Evolutionary conservation across 129 eudicot species (phyloP), one percentile per base, ranked within the genome.

Genomic region (Escallonia rubra): DNA sequence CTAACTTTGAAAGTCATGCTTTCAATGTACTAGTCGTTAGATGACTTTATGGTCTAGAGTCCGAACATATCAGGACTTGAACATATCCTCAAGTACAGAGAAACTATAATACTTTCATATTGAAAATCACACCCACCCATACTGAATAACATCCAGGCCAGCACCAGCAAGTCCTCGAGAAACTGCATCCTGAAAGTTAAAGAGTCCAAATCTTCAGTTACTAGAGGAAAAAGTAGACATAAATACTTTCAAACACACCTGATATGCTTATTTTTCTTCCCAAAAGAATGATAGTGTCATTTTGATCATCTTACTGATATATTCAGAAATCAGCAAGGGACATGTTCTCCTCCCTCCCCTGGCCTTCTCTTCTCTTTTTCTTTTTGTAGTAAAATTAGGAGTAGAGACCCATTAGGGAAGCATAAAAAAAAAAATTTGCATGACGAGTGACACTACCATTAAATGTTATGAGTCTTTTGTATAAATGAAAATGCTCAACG

Each of bases 111-210:
- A 52, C 8, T 41, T 61, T 44, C 41, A 51, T 46, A 52, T 63
- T 7, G 42, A 52, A 68, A 13, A 70, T 43, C 15, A 38, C 57
- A 70, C 82, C 41, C 76, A 93, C 99, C 99, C 96, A n/a, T 81
- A 93, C 43, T 86, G 99, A 71, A 93, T 79, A 51, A 93, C 92
- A 76, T 93, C 99, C 63, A 87, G 67, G 64, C 89, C 96, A 41
- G 85, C 90, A 64, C 86, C 71, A 47, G 89, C 82, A 49, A 93
- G 74, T 82, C 99, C 99, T 66, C 90, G 85, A 74, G 99, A 93
- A 63, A 86, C 95, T 41, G 99, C 96, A 84, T 93, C 99, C 99
- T 93, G 95, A 57, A 76, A 78, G 64, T 68, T 61, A 51, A 59
- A 65, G 58, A 64, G 23, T 43, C 42, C 41, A 60, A 3, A 44